Conservation (phyloP, 2,329 filamentous ascomycete species). For the Didymella glomerata region DNA sequence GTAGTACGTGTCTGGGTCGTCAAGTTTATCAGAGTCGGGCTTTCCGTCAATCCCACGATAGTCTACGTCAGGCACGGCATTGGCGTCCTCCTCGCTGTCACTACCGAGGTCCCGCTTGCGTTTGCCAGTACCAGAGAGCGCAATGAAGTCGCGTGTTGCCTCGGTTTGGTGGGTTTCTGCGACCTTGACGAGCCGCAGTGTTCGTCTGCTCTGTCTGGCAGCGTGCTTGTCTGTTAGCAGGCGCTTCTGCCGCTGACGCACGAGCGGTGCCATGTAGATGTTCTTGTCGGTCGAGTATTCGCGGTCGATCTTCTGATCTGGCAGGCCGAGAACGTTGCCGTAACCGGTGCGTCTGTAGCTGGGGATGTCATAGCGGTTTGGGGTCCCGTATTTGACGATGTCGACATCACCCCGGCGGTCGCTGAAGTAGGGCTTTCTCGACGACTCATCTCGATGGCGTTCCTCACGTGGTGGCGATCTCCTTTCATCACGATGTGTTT, state of each 20-base stretch:
- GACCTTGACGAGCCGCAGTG: constrained; percentile 37
- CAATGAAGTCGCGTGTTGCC: constrained; percentile 42
- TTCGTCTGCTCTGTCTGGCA: constrained; percentile 36
- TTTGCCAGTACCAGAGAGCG: constrained; percentile 32
- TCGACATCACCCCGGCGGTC: constrained; percentile 81
- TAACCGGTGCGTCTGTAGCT: constrained; percentile 73
- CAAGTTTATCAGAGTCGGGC: constrained; percentile 19
- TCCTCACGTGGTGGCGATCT: constrained; percentile 50
- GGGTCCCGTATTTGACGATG: constrained; percentile 76
- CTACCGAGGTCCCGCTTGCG: constrained; percentile 30
- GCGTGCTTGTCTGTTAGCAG: constrained; percentile 51
- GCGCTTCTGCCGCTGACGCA: constrained; percentile 57
- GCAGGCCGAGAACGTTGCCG: constrained; percentile 75
- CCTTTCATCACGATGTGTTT: constrained; percentile 3
- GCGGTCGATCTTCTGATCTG: constrained; percentile 71
- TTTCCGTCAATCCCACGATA: constrained; percentile 51
- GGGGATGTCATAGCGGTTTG: constrained; percentile 76
- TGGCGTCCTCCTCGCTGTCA: constrained; percentile 22
- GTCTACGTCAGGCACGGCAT: constrained; percentile 30
- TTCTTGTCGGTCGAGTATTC: constrained; percentile 64
- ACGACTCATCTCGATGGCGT: constrained; percentile 6
- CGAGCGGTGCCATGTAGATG: constrained; percentile 46
- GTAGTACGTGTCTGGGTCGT: constrained; percentile 51
- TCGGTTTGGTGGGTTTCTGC: constrained; percentile 7
- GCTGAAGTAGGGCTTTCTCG: constrained; percentile 35